Conservation (phyloP, 2,329 filamentous ascomycete species). For the Acrodontium crateriforme region DNA sequence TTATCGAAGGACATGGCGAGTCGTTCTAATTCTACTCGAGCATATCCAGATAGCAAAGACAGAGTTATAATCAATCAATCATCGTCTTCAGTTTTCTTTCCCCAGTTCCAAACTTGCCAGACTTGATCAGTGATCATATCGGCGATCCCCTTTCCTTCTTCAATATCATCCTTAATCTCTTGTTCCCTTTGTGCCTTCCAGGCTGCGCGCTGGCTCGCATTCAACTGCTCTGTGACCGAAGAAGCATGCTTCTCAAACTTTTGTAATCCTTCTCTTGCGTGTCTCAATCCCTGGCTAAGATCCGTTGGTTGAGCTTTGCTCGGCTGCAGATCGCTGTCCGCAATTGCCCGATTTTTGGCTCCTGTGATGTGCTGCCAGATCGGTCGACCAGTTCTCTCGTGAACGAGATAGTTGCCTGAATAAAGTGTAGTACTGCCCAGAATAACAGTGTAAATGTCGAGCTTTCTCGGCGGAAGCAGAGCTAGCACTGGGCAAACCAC, state of each 20-base stretch:
- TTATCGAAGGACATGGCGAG: too few species aligned
- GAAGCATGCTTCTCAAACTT: conserved; percentile 7
- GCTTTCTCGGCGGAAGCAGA: conserved; percentile 45
- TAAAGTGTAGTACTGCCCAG: conserved; percentile 36
- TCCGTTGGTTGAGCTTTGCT: conserved; percentile 3
- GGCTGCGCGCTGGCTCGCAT: conserved; percentile 26
- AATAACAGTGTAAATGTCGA: conserved; percentile 46
- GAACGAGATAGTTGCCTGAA: conserved; percentile 36
- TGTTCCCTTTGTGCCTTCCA: conserved; percentile 31
- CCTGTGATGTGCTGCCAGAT: conserved; percentile 18
- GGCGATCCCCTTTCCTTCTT: conserved; percentile 23
- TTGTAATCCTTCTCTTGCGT: not conserved
- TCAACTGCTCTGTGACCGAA: conserved; percentile 19
- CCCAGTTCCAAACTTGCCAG: conserved; percentile 23
- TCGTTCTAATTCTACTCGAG: too few species aligned
- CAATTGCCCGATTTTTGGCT: too few species aligned
- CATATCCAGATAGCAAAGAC: too few species aligned
- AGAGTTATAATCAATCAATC: too few species aligned
- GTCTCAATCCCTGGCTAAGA: conserved; percentile 2
- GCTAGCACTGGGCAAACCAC: conserved; percentile 42
- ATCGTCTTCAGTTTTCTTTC: conserved; percentile 21
- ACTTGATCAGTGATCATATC: conserved; percentile 28
- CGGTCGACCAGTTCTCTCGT: conserved; percentile 18
- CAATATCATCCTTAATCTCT: conserved; percentile 30
- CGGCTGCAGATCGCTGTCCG: too few species aligned